Evolutionary conservation across 345 rosid species (phyloP).

Genomic region (Salix brachista): DNA sequence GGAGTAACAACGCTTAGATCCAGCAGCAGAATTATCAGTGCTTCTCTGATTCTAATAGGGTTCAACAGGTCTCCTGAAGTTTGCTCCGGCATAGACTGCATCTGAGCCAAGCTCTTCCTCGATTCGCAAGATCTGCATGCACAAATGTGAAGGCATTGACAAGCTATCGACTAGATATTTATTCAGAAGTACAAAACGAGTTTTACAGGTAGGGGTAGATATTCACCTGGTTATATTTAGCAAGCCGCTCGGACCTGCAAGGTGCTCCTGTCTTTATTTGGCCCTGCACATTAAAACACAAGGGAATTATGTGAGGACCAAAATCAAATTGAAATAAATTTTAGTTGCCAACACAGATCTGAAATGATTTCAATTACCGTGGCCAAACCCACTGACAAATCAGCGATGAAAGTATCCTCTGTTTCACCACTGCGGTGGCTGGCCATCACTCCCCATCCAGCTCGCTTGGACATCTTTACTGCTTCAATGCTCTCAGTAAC

Average conservation of each 20-base stretch:
- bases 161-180: neutral
- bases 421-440: constrained; percentile 62
- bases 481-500: constrained; percentile 57
- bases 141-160: neutral
- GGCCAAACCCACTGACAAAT: constrained; percentile 51
- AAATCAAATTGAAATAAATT: neutral
- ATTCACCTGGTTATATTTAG: constrained; percentile 64
- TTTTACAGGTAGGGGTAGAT: neutral
- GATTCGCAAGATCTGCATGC: constrained; percentile 68
- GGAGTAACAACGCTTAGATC: neutral
- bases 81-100: constrained; percentile 79
- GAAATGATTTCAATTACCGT: constrained; percentile 28
- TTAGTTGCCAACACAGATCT: neutral
- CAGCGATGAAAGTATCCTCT: constrained; percentile 59
- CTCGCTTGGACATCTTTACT: constrained; percentile 47
- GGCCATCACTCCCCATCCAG: constrained; percentile 60
- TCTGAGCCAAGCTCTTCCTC: constrained; percentile 89
- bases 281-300: constrained; percentile 34
- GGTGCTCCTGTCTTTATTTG: constrained; percentile 71
- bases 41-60: constrained; percentile 53
- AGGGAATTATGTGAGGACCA: neutral
- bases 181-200: neutral
- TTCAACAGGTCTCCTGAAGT: constrained; percentile 80
- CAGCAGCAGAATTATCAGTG: neutral
- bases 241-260: constrained; percentile 70